These are phyloP conservation scores for Thalia dealbata DNA, from an alignment of 176 grass and related monocot genomes.

Conservation along the genomic window DNA sequence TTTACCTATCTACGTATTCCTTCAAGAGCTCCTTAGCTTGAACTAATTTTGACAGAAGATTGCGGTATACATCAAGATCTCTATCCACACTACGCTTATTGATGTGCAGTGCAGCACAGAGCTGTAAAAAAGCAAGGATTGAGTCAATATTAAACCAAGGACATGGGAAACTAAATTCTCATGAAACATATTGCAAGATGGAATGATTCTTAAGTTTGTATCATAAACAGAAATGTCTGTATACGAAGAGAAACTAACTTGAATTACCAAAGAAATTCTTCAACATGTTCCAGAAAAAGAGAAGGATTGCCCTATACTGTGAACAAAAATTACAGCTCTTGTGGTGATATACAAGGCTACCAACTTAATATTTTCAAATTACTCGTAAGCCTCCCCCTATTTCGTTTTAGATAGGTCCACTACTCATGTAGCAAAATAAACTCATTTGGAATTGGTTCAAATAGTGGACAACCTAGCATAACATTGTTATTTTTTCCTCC, in stretches of 20 bases:
- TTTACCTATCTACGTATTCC: constrained; percentile 90
- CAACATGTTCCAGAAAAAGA: too few species aligned
- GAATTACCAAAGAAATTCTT: too few species aligned
- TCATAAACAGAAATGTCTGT: not conserved
- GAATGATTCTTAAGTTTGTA: not conserved
- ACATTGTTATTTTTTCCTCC: too few species aligned
- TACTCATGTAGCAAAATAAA: too few species aligned
- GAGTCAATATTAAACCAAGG: constrained; percentile 7
- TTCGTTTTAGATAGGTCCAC: too few species aligned
- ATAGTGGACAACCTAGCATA: too few species aligned
- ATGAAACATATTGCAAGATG: not conserved
- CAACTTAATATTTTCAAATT: too few species aligned
- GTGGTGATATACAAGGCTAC: too few species aligned
- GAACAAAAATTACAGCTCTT: too few species aligned
- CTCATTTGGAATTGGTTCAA: too few species aligned
- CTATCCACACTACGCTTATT: constrained; percentile 95
- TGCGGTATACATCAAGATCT: constrained; percentile 93
- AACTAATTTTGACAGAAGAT: constrained; percentile 88
- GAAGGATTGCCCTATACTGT: too few species aligned
- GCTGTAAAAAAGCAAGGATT: constrained; percentile 40
- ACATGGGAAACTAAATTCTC: not conserved
- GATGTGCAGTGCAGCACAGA: constrained; percentile 70
- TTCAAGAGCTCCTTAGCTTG: constrained; percentile 99
- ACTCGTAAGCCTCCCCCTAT: too few species aligned
- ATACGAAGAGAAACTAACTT: not conserved